Evolutionary conservation across 257 asterid genomes (phyloP).

Genomic region (Jacaranda copaia): DNA sequence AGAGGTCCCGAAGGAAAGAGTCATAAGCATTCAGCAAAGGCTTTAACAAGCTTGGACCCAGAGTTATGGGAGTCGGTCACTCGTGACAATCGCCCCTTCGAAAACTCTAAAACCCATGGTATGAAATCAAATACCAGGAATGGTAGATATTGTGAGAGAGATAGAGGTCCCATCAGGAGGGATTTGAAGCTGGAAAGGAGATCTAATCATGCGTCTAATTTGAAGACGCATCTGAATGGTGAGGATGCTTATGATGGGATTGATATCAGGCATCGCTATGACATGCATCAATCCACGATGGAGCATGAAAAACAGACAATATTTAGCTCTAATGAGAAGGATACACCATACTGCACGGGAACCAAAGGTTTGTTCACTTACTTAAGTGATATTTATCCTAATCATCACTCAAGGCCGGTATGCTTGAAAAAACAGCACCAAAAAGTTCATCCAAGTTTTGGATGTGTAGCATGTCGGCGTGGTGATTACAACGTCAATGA

Average conservation of each 20-base stretch:
- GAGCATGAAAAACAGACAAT: conserved; percentile 34
- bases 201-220: conserved; percentile 32
- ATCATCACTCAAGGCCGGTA: conserved; percentile 35
- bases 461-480: conserved; percentile 40
- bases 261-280: conserved; percentile 41
- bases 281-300: conserved; percentile 15
- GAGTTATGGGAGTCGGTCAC: conserved; percentile 34
- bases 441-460: conserved; percentile 36
- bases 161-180: conserved; percentile 38
- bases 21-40: conserved; percentile 32
- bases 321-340: conserved; percentile 37
- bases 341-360: conserved; percentile 28
- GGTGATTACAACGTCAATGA: conserved; percentile 31
- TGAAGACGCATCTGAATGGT: conserved; percentile 36
- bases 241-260: conserved; percentile 40
- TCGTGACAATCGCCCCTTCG: conserved; percentile 35
- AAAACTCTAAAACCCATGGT: conserved; percentile 33
- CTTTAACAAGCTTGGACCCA: conserved; percentile 31
- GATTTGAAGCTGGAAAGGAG: conserved; percentile 35
- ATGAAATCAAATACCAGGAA: conserved; percentile 33
- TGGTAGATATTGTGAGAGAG: conserved; percentile 37
- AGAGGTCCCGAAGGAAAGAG: conserved; percentile 23
- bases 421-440: conserved; percentile 38
- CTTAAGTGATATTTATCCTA: conserved; percentile 37
- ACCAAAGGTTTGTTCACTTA: conserved; percentile 33